These are phyloP conservation scores for Daucus carota DNA, from an alignment of 129 eudicot species.

Conservation along the genomic window DNA sequence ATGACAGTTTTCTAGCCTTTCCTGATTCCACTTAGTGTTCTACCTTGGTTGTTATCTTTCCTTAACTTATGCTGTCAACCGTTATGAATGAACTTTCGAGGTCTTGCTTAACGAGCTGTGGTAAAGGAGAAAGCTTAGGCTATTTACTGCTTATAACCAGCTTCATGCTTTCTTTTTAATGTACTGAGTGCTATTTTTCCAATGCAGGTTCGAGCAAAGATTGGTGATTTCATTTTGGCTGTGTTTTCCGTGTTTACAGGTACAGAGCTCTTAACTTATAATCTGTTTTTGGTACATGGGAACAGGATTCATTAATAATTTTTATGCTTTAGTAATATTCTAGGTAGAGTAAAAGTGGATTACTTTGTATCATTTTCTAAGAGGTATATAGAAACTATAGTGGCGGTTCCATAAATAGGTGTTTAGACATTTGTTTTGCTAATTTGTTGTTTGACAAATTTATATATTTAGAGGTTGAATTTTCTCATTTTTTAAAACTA, in stretches of 20 bases:
- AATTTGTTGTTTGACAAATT: constrained; percentile 1
- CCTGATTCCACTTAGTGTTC: background rate
- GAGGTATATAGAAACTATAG: background rate
- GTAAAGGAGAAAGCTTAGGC: background rate
- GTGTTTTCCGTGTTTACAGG: constrained; percentile 71
- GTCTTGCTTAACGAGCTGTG: background rate
- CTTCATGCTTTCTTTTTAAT: background rate
- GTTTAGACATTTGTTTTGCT: background rate
- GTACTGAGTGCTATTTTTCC: constrained; percentile 7
- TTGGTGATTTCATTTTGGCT: constrained; percentile 55
- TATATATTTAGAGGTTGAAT: background rate
- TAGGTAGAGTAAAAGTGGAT: background rate
- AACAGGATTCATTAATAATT: background rate
- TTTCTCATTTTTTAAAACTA: background rate
- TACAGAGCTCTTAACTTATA: constrained; percentile 6
- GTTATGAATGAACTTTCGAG: background rate
- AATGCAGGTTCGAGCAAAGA: constrained; percentile 61
- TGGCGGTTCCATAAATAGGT: background rate
- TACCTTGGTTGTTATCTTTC: background rate
- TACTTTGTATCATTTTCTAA: background rate
- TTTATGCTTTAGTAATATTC: background rate
- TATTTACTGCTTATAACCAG: background rate
- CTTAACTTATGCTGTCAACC: background rate
- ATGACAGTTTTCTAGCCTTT: background rate
- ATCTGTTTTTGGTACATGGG: background rate